Evolutionary conservation across 2,329 filamentous ascomycete species (phyloP).

Genomic region (Neurospora crassa): DNA sequence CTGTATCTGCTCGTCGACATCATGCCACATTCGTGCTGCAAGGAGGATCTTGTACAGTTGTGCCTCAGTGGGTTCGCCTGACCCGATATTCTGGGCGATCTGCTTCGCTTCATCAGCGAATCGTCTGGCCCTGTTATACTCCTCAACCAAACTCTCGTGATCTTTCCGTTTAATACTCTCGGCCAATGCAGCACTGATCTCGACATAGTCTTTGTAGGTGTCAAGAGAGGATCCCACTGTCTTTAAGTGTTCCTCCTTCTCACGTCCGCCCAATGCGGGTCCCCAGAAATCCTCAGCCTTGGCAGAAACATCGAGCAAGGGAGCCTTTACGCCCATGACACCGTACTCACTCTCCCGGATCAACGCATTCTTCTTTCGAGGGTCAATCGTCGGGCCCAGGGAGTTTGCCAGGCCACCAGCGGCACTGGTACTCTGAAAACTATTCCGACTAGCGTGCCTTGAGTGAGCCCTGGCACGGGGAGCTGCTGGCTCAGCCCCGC

Average conservation of each 20-base stretch:
- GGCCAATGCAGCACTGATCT: slow-evolving; percentile 65
- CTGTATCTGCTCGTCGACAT: slow-evolving; percentile 80
- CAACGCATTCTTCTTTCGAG: slow-evolving; percentile 76
- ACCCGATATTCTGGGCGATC: slow-evolving; percentile 49
- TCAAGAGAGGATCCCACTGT: slow-evolving; percentile 67
- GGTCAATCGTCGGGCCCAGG: slow-evolving; percentile 36
- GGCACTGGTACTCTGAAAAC: slow-evolving; percentile 46
- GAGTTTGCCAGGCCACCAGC: slow-evolving; percentile 27
- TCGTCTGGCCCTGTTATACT: slow-evolving; percentile 73
- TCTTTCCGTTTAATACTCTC: slow-evolving; percentile 87
- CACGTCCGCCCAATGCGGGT: slow-evolving; percentile 79
- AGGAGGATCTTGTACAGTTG: slow-evolving; percentile 81
- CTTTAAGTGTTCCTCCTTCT: slow-evolving; percentile 83
- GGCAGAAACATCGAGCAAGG: slow-evolving; percentile 78
- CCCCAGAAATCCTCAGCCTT: slow-evolving; percentile 98
- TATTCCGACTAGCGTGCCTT: slow-evolving; percentile 57
- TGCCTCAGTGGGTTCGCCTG: slow-evolving; percentile 57
- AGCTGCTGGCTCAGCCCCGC: slow-evolving; percentile 44
- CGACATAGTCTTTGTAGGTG: slow-evolving; percentile 71
- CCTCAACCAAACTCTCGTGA: slow-evolving; percentile 77
- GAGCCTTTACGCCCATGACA: slow-evolving; percentile 76
- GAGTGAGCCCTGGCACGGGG: slow-evolving; percentile 43
- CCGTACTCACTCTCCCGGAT: slow-evolving; percentile 90
- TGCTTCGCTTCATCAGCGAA: slow-evolving; percentile 70
- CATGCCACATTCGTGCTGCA: slow-evolving; percentile 89